Conservation (phyloP, 2,329 filamentous ascomycete species). For the Colletotrichum tabaci region DNA sequence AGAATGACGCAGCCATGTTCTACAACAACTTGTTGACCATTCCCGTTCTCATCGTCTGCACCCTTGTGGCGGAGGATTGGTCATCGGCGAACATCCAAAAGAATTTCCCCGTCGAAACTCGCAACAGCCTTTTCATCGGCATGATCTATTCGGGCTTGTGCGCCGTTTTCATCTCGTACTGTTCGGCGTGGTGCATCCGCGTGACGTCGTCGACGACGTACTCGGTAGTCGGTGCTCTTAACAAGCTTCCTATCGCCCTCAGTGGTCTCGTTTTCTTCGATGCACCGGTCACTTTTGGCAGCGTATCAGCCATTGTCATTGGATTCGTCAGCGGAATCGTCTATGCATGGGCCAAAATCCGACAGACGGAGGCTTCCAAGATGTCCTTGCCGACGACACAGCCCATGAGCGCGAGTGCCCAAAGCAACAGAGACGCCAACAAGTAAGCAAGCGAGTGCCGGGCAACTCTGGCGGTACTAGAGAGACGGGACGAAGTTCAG, state of each 20-base stretch:
- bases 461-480: neutral
- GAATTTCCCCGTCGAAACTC: slow-evolving; percentile 89
- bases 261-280: slow-evolving; percentile 96
- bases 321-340: slow-evolving; percentile 95
- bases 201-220: slow-evolving; percentile 98
- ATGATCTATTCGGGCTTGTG: slow-evolving; percentile 96
- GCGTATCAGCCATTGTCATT: slow-evolving; percentile 90
- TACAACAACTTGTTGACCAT: slow-evolving; percentile 99
- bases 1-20: slow-evolving; percentile 84
- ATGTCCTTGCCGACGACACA: slow-evolving; percentile 78
- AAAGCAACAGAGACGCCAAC: slow-evolving; percentile 91
- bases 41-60: slow-evolving; percentile 87
- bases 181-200: slow-evolving; percentile 98
- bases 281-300: slow-evolving; percentile 91
- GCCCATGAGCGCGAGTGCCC: slow-evolving; percentile 89
- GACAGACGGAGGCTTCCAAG: slow-evolving; percentile 78
- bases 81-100: slow-evolving; percentile 83
- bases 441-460: slow-evolving; percentile 47
- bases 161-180: slow-evolving; percentile 99
- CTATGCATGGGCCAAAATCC: slow-evolving; percentile 88
- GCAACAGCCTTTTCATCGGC: slow-evolving; percentile 84
- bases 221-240: slow-evolving; percentile 97
- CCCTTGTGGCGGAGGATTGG: slow-evolving; percentile 92
- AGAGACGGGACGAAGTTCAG: neutral
- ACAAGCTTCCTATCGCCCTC: slow-evolving; percentile 96